phyloP scores from a whole-genome alignment of 148 eudicot genomes.

The Chenopodium quinoa region DNA sequence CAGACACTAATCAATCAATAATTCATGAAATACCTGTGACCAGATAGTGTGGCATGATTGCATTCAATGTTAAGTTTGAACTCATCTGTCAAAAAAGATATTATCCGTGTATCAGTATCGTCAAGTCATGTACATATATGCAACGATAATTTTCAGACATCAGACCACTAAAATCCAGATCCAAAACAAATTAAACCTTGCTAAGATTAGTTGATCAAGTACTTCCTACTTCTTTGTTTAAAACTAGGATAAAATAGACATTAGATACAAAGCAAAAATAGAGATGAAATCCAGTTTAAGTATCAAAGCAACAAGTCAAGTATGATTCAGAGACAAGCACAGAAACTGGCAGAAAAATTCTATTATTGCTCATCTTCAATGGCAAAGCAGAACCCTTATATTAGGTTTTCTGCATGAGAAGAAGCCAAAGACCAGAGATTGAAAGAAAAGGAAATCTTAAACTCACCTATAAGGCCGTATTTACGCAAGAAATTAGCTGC shows the following conservation, averaged over 20 bases:
- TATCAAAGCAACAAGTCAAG: not conserved
- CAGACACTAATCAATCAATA: not conserved
- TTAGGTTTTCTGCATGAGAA: not conserved
- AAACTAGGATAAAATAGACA: not conserved
- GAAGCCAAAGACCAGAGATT: not conserved
- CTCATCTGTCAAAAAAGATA: slow-evolving; percentile 51
- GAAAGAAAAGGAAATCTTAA: not conserved
- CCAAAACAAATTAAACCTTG: not conserved
- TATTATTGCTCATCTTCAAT: not conserved
- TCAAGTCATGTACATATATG: not conserved
- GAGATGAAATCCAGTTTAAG: not conserved
- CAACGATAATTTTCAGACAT: not conserved
- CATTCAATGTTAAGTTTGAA: slow-evolving; percentile 94
- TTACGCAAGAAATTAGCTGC: slow-evolving; percentile 92
- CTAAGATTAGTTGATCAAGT: not conserved
- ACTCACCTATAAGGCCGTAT: slow-evolving; percentile 80
- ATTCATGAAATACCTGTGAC: slow-evolving; percentile 68
- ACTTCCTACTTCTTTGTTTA: not conserved
- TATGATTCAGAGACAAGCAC: too few species aligned
- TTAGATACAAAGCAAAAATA: not conserved
- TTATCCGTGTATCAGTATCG: not conserved
- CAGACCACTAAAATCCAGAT: not conserved
- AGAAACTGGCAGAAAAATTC: not conserved
- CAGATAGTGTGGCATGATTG: slow-evolving; percentile 95
- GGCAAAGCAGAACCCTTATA: not conserved